Evolutionary conservation across 1,139 yeast genomes (phyloP).

Genomic region (Pichia norvegensis): DNA sequence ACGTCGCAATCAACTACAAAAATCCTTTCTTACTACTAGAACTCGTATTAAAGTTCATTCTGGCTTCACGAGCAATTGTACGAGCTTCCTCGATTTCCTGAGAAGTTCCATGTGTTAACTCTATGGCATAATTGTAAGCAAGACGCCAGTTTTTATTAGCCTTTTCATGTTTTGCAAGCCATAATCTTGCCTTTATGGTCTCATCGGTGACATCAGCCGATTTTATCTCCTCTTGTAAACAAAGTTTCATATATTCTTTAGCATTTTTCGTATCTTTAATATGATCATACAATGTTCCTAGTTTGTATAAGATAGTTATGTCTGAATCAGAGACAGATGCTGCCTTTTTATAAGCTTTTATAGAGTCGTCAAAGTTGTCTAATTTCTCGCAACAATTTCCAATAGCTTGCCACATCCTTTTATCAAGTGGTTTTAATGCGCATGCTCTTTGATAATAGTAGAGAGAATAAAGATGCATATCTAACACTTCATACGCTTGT

Average conservation of each 20-base stretch:
- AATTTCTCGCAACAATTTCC: slow-evolving; percentile 86
- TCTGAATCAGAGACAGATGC: slow-evolving; percentile 39
- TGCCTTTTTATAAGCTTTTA: slow-evolving; percentile 52
- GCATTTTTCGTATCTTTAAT: slow-evolving; percentile 47
- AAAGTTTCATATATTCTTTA: slow-evolving; percentile 58
- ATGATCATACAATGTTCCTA: slow-evolving; percentile 63
- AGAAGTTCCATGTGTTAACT: slow-evolving; percentile 67
- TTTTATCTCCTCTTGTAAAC: slow-evolving; percentile 54
- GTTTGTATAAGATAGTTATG: slow-evolving; percentile 49
- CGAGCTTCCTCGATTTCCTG: slow-evolving; percentile 88
- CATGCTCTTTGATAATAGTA: slow-evolving; percentile 92
- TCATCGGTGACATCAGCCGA: slow-evolving; percentile 69
- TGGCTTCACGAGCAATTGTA: slow-evolving; percentile 68
- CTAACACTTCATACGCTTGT: slow-evolving; percentile 94
- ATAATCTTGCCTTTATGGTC: slow-evolving; percentile 72
- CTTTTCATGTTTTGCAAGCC: slow-evolving; percentile 75
- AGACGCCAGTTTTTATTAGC: slow-evolving; percentile 48
- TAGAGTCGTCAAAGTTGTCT: slow-evolving; percentile 57
- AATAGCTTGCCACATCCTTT: slow-evolving; percentile 94
- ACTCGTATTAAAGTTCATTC: slow-evolving; percentile 23
- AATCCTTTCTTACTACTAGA: slow-evolving; percentile 1
- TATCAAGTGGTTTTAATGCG: slow-evolving; percentile 78
- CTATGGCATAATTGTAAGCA: slow-evolving; percentile 71
- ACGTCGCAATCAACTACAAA: neutral
- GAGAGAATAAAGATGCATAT: slow-evolving; percentile 87